Conservation (phyloP, 345 rosid species). For the Gossypium raimondii region DNA sequence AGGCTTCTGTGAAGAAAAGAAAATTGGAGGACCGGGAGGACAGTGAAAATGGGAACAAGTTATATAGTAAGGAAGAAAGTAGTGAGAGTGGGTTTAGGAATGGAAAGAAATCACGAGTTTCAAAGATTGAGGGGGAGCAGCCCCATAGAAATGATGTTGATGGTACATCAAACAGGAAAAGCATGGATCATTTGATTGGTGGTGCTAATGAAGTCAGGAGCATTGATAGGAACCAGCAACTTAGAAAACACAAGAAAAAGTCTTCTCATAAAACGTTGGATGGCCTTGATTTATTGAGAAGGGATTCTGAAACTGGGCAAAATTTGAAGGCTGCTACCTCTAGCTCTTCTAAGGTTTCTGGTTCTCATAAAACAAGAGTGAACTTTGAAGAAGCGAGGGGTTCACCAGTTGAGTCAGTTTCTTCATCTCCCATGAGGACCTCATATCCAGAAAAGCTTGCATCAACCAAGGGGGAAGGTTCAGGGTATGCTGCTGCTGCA, state of each 20-base stretch:
- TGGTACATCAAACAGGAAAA: conserved; percentile 22
- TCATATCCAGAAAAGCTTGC: conserved; percentile 26
- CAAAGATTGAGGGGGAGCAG: conserved; percentile 20
- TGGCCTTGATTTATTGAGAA: conserved; percentile 29
- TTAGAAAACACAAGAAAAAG: conserved; percentile 21
- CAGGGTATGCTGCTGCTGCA: conserved; percentile 9
- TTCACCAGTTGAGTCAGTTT: conserved; percentile 52
- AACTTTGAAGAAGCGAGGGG: conserved; percentile 33
- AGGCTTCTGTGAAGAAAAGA: conserved; percentile 36
- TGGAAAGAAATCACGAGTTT: conserved; percentile 31
- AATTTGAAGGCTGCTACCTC: conserved; percentile 43
- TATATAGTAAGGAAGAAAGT: conserved; percentile 32
- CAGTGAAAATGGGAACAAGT: conserved; percentile 27
- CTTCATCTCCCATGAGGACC: conserved; percentile 45
- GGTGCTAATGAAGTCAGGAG: conserved; percentile 28
- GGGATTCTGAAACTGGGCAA: conserved; percentile 36
- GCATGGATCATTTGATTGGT: conserved; percentile 28
- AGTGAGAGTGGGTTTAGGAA: conserved; percentile 30
- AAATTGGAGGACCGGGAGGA: conserved; percentile 35
- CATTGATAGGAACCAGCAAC: conserved; percentile 21
- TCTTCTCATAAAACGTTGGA: conserved; percentile 18
- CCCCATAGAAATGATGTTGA: conserved; percentile 13
- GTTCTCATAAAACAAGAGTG: conserved; percentile 35
- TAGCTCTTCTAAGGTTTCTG: conserved; percentile 61
- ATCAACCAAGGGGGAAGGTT: conserved; percentile 22